A percentile compares a stretch with the other conserved stretches of the same genome.
Evolutionary conservation across 441 rosid genomes (phyloP).

Genomic region (Dalechampia spathulata): DNA sequence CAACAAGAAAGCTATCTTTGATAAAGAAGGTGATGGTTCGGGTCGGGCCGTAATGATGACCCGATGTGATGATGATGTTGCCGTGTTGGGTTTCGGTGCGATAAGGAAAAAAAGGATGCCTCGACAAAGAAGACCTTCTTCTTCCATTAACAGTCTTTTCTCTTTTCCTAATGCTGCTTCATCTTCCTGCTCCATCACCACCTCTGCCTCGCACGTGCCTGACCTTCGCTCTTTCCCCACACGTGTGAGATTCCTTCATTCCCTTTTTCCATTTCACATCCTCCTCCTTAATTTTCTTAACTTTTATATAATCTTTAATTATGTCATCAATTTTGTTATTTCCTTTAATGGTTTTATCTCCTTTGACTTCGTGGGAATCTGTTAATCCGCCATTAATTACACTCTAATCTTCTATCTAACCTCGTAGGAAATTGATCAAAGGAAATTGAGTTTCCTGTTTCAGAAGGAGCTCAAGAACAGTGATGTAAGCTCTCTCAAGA

Average conservation of each 20-base stretch:
- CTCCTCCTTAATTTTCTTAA: background rate
- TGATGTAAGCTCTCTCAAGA: constrained; percentile 82
- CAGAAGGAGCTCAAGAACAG: constrained; percentile 95
- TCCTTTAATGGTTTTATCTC: no score
- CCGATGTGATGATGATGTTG: constrained; percentile 11
- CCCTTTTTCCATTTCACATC: background rate
- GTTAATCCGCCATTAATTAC: no score
- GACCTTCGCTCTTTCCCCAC: constrained; percentile 30
- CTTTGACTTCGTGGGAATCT: no score
- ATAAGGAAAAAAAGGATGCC: constrained; percentile 82
- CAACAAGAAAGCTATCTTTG: background rate
- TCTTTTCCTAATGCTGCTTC: constrained; percentile 24
- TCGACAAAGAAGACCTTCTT: constrained; percentile 68
- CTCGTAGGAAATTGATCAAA: constrained; percentile 55
- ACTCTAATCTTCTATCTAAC: no score
- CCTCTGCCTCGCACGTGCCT: constrained; percentile 48
- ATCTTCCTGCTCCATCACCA: constrained; percentile 22
- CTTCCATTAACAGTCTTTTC: constrained; percentile 42
- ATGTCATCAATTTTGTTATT: no score
- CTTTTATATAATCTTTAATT: no score
- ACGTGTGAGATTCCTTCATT: constrained; percentile 54
- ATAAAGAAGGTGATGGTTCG: background rate
- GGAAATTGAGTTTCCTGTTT: constrained; percentile 69
- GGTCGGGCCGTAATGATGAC: constrained; percentile 19
- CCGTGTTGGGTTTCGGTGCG: constrained; percentile 44